A percentile compares a stretch with the other conserved stretches of the same genome.
These are phyloP conservation scores for Cadophora luteo-olivacea DNA, from an alignment of 2,329 filamentous ascomycete species.

Conservation along the genomic window DNA sequence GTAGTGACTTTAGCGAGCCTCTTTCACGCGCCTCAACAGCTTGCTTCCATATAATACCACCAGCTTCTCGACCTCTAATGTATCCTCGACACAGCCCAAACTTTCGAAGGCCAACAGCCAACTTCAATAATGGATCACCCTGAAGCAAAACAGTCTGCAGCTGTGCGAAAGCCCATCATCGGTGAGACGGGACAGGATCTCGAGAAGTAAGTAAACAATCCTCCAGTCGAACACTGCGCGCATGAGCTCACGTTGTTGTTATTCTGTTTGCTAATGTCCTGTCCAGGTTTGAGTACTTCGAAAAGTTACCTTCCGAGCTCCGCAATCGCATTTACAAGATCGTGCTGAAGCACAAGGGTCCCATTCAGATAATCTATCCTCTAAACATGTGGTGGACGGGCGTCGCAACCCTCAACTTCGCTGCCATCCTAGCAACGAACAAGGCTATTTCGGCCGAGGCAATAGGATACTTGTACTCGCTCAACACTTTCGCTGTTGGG, in stretches of 20 bases:
- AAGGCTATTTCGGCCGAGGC: not conserved
- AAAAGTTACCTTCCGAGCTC: not conserved
- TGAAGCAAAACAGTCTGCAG: not conserved
- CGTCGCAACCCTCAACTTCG: not conserved
- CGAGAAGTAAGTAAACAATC: not conserved
- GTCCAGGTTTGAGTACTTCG: not conserved
- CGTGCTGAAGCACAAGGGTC: not conserved
- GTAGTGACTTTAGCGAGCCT: not conserved
- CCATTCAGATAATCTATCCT: not conserved
- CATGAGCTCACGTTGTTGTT: not conserved
- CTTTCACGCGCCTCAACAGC: not conserved
- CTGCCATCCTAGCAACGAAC: not conserved
- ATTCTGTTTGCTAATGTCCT: not conserved
- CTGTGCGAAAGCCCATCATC: not conserved
- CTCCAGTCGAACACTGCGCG: too few species aligned
- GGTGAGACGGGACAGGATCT: not conserved
- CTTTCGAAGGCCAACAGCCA: too few species aligned
- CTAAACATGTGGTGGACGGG: not conserved
- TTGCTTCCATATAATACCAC: not conserved
- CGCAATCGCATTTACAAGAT: not conserved
- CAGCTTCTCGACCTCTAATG: not conserved
- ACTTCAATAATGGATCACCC: not conserved
- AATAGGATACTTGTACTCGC: not conserved
- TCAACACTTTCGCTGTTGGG: not conserved
- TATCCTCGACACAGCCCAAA: too few species aligned